Evolutionary conservation across 2,329 filamentous ascomycete genomes (phyloP).

Genomic region (Chaetomiaceae sp.): DNA sequence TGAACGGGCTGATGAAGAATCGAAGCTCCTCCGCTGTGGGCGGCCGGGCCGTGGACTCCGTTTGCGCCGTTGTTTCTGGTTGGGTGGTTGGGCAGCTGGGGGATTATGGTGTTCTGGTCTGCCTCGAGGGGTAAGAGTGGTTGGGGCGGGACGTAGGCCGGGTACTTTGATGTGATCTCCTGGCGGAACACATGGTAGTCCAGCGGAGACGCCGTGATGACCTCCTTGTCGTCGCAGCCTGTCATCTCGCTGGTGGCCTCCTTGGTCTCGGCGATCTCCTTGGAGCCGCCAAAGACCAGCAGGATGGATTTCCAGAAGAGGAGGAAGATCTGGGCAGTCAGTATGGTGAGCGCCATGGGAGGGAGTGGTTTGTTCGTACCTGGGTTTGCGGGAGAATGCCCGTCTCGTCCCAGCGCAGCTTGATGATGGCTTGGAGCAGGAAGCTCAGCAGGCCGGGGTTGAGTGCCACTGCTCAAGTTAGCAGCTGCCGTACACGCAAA

Average conservation of each 20-base stretch:
- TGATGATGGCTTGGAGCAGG: slow-evolving; percentile 64
- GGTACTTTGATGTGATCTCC: slow-evolving; percentile 96
- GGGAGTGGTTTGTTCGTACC: slow-evolving; percentile 38
- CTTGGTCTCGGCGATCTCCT: slow-evolving; percentile 71
- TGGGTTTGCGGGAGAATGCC: slow-evolving; percentile 58
- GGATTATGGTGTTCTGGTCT: slow-evolving; percentile 86
- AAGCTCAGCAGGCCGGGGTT: slow-evolving; percentile 67
- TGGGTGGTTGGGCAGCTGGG: slow-evolving; percentile 73
- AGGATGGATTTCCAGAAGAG: slow-evolving; percentile 90
- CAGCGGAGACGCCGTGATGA: slow-evolving; percentile 87
- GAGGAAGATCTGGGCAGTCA: slow-evolving; percentile 59
- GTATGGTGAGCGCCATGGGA: neutral
- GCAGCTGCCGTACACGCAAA: neutral
- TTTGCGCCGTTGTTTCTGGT: slow-evolving; percentile 56
- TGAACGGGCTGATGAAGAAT: slow-evolving; percentile 96
- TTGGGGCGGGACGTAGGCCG: slow-evolving; percentile 86
- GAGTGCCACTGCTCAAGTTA: slow-evolving; percentile 45
- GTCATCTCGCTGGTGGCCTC: slow-evolving; percentile 60
- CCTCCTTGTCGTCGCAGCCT: slow-evolving; percentile 60
- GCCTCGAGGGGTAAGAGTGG: slow-evolving; percentile 79
- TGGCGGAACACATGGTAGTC: slow-evolving; percentile 96
- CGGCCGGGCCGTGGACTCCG: slow-evolving; percentile 56
- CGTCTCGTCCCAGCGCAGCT: slow-evolving; percentile 69
- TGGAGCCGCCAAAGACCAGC: slow-evolving; percentile 75
- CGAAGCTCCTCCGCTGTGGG: slow-evolving; percentile 61